Evolutionary conservation across 495 filamentous ascomycete species (phyloP).

Genomic region (Talaromyces adpressus): DNA sequence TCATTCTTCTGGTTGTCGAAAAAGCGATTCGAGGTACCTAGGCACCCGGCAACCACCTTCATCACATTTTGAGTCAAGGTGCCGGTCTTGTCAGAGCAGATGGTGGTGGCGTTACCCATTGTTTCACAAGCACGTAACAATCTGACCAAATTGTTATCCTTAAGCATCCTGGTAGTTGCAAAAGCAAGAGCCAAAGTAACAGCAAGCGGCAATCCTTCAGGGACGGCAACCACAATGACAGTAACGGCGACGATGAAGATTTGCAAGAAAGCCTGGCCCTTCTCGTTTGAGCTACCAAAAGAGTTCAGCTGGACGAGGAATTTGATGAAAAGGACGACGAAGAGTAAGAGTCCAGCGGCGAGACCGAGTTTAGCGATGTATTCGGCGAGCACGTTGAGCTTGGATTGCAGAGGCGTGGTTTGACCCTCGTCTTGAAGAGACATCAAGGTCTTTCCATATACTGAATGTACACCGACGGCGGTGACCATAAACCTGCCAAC

Average conservation of each 20-base stretch:
- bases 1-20: slow-evolving; percentile 42
- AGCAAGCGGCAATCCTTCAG: slow-evolving; percentile 86
- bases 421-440: slow-evolving; percentile 83
- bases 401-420: slow-evolving; percentile 89
- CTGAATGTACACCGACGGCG: slow-evolving; percentile 78
- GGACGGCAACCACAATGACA: slow-evolving; percentile 91
- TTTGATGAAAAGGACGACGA: slow-evolving; percentile 88
- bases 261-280: slow-evolving; percentile 80
- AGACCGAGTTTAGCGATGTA: slow-evolving; percentile 90
- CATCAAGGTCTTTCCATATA: slow-evolving; percentile 91
- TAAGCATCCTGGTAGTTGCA: slow-evolving; percentile 90
- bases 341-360: slow-evolving; percentile 75
- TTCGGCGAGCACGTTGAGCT: slow-evolving; percentile 84
- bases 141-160: slow-evolving; percentile 90
- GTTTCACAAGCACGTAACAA: slow-evolving; percentile 90
- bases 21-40: slow-evolving; percentile 63
- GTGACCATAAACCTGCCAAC: slow-evolving; percentile 84
- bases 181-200: slow-evolving; percentile 92
- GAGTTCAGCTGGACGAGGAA: slow-evolving; percentile 63
- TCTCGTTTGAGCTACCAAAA: slow-evolving; percentile 53
- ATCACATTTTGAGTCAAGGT: slow-evolving; percentile 94
- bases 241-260: slow-evolving; percentile 96
- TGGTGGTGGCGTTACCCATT: slow-evolving; percentile 96
- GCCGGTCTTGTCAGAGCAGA: slow-evolving; percentile 96
- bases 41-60: slow-evolving; percentile 72